A percentile compares a stretch with the other conserved stretches of the same genome.
Evolutionary conservation across 176 grass and related monocot species (phyloP).

Genomic region (Juncus effusus): DNA sequence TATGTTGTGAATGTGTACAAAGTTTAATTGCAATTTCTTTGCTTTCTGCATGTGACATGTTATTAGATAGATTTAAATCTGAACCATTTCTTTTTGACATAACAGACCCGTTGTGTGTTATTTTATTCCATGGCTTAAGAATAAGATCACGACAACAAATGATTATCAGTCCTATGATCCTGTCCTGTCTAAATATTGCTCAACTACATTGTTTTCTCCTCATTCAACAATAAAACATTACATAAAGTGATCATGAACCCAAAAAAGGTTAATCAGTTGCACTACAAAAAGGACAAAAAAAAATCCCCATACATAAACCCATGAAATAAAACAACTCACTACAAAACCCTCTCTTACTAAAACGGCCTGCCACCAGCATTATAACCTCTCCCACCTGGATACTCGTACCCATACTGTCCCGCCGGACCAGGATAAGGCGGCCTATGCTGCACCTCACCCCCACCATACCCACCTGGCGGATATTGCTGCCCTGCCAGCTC

Average conservation of each 20-base stretch:
- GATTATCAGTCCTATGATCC: no score
- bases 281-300: background rate
- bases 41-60: no score
- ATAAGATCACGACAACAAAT: no score
- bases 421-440: slow-evolving; percentile 41
- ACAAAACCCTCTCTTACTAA: slow-evolving; percentile 13
- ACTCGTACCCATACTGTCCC: slow-evolving; percentile 35
- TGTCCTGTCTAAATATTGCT: no score
- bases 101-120: no score
- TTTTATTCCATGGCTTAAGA: no score
- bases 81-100: no score
- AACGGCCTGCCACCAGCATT: slow-evolving; percentile 58
- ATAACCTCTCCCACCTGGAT: slow-evolving; percentile 70
- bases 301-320: no score
- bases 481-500: slow-evolving; percentile 10
- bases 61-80: no score
- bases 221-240: background rate
- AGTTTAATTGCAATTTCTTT: no score
- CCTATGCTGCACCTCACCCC: slow-evolving; percentile 45
- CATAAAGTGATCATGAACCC: background rate
- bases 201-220: background rate
- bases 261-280: background rate
- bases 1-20: no score
- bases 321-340: no score
- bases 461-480: slow-evolving; percentile 40